Conservation (phyloP, 208 protist species). For the Acanthamoeba quina region DNA sequence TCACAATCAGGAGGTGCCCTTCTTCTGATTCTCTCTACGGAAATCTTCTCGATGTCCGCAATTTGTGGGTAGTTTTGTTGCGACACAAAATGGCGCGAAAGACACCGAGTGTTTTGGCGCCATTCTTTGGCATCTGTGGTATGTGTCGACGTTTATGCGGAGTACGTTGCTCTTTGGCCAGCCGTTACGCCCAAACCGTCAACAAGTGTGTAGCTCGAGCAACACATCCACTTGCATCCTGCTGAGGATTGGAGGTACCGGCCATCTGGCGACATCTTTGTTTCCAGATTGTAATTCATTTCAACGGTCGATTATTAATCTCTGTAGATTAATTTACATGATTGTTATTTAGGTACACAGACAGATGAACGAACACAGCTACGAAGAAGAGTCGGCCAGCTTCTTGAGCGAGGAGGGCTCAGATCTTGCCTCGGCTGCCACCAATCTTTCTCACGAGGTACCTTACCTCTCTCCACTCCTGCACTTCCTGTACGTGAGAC, state of each 20-base stretch:
- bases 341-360: neutral
- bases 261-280: too few relatives aligned
- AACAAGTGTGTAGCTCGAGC: neutral
- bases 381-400: neutral
- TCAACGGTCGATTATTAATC: too few relatives aligned
- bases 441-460: constrained; percentile 43
- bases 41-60: neutral
- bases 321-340: too few relatives aligned
- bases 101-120: neutral
- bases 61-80: too few relatives aligned
- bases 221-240: neutral
- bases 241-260: neutral
- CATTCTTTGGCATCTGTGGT: neutral
- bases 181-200: neutral
- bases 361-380: constrained; percentile 33
- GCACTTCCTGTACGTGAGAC: neutral
- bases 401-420: constrained; percentile 30
- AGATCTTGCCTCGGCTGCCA: constrained; percentile 8
- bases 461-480: neutral
- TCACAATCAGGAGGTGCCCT: neutral
- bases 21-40: neutral
- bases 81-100: neutral
- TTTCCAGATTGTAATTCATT: too few relatives aligned
- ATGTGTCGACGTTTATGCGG: neutral
- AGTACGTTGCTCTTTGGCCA: neutral